phyloP scores from a whole-genome alignment of 1,284 basidiomycete species.

The Pascua sp. region DNA sequence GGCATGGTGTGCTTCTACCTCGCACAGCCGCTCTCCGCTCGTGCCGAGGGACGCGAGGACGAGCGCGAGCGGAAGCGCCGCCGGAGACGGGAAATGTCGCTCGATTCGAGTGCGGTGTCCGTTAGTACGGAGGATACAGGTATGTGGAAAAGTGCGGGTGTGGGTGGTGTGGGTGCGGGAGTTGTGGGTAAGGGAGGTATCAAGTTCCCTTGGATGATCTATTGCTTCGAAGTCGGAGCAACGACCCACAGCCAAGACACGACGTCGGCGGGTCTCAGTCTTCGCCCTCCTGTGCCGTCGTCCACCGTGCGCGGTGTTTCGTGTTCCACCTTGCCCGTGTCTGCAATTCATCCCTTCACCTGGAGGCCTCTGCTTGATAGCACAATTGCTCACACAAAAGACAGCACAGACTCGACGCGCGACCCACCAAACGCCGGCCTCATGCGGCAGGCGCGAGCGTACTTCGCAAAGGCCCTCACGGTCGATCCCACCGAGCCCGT shows the following conservation, averaged over 20 bases:
- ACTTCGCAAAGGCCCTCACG: conserved; percentile 33
- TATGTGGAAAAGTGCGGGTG: no score
- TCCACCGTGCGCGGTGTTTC: no score
- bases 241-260: no score
- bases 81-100: neutral
- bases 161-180: neutral
- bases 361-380: neutral
- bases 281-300: no score
- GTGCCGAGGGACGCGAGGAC: conserved; percentile 3
- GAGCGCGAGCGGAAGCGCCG: neutral
- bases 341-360: no score
- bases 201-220: no score
- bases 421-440: conserved; percentile 6
- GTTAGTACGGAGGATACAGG: no score
- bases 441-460: conserved; percentile 28
- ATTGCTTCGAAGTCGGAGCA: no score
- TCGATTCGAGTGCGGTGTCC: no score
- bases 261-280: no score
- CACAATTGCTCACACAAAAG: neutral
- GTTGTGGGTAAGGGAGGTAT: no score
- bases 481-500: conserved; percentile 30
- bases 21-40: conserved; percentile 40
- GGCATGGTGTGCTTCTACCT: conserved; percentile 64
- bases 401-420: neutral
- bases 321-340: no score